Base-by-base conservation (phyloP, 2,329 filamentous ascomycete species). In the Trichoderma polysporum region DNA sequence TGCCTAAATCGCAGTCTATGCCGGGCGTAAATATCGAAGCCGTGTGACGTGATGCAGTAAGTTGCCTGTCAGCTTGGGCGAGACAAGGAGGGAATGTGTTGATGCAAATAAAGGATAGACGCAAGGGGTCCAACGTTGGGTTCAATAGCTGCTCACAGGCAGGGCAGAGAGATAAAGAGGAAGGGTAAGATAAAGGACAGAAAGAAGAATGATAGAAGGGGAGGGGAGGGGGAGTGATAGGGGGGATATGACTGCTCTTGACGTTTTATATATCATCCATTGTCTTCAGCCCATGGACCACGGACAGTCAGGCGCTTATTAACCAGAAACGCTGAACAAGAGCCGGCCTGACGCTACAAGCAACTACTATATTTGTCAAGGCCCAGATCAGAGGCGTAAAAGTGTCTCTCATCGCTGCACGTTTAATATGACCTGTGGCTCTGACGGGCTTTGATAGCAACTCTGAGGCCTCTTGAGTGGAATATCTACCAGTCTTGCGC, bases 381-480 rank as follows among this genome's bases (percentile, higher is more conserved):
- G 58, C 25, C 22, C 47, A 61, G 58, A n/a, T 45, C 31, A 29
- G 56, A 45, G 25, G 45, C 33, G 47, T 35, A 53, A 31, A 29
- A 31, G 50, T 19, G 25, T 25, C 47, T 29, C 62, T 65, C 41
- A 31, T 50, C n/a, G 61, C 52, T 19, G 37, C n/a, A 19, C 22
- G 52, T 22, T 65, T 17, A 22, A 64, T 45, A 25, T 49, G 39
- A 12, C 62, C 52, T 15, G 62, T 19, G 62, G 22, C 62, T 19
- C 19, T 9, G 19, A 37, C 62, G 39, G 33, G 10, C 27, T 31
- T 57, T 33, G 61, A 57, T 57, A 56, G 37, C n/a, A 37, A 57
- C 29, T 52, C 33, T 57, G 53, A 65, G 62, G 62, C 50, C 52
- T 57, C 50, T 65, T 19, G 39, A n/a, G 49, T 49, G 61, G 61